Conservation (phyloP, 2,329 filamentous ascomycete species). For the Penicillium sp. region DNA sequence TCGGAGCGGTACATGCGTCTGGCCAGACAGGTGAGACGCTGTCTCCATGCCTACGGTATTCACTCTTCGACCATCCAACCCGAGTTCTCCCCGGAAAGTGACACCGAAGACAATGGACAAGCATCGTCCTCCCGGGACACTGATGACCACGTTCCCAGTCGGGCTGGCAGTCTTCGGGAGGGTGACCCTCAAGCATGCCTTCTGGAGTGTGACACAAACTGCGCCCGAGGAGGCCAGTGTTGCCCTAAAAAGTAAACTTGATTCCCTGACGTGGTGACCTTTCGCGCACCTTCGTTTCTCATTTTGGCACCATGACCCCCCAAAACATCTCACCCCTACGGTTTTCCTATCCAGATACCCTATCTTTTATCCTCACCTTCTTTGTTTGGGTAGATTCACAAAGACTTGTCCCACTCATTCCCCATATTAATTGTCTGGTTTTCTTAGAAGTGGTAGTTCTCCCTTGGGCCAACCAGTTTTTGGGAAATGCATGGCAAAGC, state of each 20-base stretch:
- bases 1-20: constrained; percentile 84
- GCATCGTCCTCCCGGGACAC: constrained; percentile 23
- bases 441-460: not conserved
- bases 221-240: constrained; percentile 42
- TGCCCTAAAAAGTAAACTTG: constrained; percentile 37
- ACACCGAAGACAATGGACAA: constrained; percentile 31
- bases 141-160: constrained; percentile 29
- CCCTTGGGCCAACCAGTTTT: not conserved
- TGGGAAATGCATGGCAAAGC: not conserved
- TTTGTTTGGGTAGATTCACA: not conserved
- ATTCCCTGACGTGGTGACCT: constrained; percentile 3
- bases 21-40: constrained; percentile 76
- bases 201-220: constrained; percentile 49
- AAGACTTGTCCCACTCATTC: not conserved
- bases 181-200: constrained; percentile 43
- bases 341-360: constrained; percentile 8
- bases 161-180: constrained; percentile 38
- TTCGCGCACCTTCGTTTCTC: not conserved
- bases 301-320: not conserved
- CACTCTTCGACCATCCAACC: constrained; percentile 97
- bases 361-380: not conserved
- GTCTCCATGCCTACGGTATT: constrained; percentile 92
- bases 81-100: constrained; percentile 59
- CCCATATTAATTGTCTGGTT: not conserved
- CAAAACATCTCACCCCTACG: constrained; percentile 1